phyloP scores from a whole-genome alignment of 345 rosid species.

The Excoecaria cochinchinensis region DNA sequence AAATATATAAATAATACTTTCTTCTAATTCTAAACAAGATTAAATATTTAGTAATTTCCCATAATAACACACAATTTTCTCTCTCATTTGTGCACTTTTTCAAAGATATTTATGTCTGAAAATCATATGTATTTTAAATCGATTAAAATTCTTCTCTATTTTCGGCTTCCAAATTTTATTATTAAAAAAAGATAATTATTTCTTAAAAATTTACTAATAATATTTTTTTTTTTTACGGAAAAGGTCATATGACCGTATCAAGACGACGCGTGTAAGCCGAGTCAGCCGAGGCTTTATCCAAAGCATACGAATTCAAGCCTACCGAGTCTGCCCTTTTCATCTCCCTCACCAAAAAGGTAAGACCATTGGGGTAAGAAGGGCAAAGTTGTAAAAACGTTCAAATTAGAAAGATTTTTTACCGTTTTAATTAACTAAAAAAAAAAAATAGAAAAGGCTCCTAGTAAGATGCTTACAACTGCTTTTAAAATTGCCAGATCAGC shows the following conservation, averaged over 20 bases:
- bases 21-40: too few relatives aligned
- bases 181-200: too few relatives aligned
- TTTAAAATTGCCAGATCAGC: neutral
- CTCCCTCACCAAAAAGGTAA: neutral
- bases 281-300: neutral
- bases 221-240: too few relatives aligned
- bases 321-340: neutral
- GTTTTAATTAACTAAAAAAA: neutral
- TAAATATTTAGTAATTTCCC: too few relatives aligned
- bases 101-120: too few relatives aligned
- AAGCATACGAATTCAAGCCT: neutral
- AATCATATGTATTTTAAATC: too few relatives aligned
- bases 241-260: neutral
- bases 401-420: neutral
- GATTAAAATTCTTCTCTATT: too few relatives aligned
- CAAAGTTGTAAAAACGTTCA: neutral
- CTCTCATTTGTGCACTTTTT: too few relatives aligned
- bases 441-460: neutral
- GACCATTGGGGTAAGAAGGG: neutral
- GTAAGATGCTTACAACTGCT: neutral
- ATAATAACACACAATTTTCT: too few relatives aligned
- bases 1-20: too few relatives aligned
- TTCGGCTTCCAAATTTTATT: too few relatives aligned
- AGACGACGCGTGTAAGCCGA: neutral
- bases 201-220: too few relatives aligned